Percentiles rank a stretch among this genome's conserved stretches.
phyloP scores from a whole-genome alignment of 352 stramenopile genomes.

The Globisporangium mamillatum region DNA sequence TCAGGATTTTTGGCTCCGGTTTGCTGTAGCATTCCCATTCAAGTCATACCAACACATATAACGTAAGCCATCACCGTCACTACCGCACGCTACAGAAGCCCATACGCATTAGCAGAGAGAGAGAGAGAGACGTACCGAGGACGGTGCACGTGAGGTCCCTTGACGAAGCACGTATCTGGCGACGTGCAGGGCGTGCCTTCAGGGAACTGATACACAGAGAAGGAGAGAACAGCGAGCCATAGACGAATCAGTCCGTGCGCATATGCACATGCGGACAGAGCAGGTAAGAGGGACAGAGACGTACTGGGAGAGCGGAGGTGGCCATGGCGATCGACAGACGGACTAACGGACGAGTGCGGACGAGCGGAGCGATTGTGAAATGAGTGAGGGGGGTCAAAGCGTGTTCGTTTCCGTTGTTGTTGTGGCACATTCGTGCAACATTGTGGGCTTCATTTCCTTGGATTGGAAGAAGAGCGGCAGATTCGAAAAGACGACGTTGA shows the following conservation, averaged over 20 bases:
- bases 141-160: slow-evolving; percentile 63
- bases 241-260: not conserved
- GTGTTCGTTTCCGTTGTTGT: not conserved
- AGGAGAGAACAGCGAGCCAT: not conserved
- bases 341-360: not conserved
- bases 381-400: not conserved
- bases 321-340: slow-evolving; percentile 20
- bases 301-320: slow-evolving; percentile 28
- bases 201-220: slow-evolving; percentile 19
- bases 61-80: not conserved
- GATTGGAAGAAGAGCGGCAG: slow-evolving; percentile 5
- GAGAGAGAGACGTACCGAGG: slow-evolving; percentile 28
- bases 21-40: slow-evolving; percentile 18
- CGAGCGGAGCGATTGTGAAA: slow-evolving; percentile 1
- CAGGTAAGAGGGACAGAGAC: not conserved
- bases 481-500: slow-evolving; percentile 4
- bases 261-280: not conserved
- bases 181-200: slow-evolving; percentile 39
- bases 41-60: not conserved
- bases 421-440: not conserved
- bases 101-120: not conserved
- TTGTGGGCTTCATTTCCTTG: not conserved
- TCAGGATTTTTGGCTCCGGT: slow-evolving; percentile 83
- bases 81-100: not conserved
- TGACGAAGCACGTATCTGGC: slow-evolving; percentile 63